Evolutionary conservation across 768 basidiomycete species (phyloP), one percentile per base, ranked within the genome.

Genomic region (Lactifluus piperatus): DNA sequence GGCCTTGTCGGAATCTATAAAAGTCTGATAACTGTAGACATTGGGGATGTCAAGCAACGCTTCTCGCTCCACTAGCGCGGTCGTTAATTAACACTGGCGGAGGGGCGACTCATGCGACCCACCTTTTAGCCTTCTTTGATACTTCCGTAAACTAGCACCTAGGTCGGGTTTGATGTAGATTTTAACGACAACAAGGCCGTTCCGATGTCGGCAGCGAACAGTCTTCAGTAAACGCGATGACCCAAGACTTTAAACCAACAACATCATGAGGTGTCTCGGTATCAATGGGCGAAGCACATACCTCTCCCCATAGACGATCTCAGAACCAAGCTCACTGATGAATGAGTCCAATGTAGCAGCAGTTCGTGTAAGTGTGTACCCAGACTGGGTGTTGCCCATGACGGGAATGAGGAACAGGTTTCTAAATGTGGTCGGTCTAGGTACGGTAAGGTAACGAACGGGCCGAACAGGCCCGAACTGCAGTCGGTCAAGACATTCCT

Each of bases 121-220:
- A 88, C 95, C 74, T 74, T 94, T 97, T 64, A 97, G 74, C 61
- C 87, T 76, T 55, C 85, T 75, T 54, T 86, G 81, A 66, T 94
- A 87, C 48, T 79, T 82, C 58, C 84, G 73, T 67, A 97, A 74
- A 13, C 86, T 87, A 57, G 94, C 68, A 3, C 85, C 81, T 26
- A 92, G 90, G 72, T 97, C 93, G 0, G 93, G 87, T 70, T 99
- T 97, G 68, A 94, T 83, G 75, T 94, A 97, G 58, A 98, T 85
- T 79, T 98, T 98, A 68, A 95, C 81, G 52, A 97, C 85, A 34
- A 97, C 75, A 41, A 82, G 85, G 0, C 93, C 91, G 66, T 88
- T 85, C 48, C 80, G 75, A 73, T 97, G 91, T 41, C 86, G 79
- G 68, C 88, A 94, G 67, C 88, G 86, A 65, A 95, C 93, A 0